Percentiles rank a stretch among this genome's conserved stretches.
Conservation (phyloP, 2,329 filamentous ascomycete genomes). For the Fusarium odoratissimum region DNA sequence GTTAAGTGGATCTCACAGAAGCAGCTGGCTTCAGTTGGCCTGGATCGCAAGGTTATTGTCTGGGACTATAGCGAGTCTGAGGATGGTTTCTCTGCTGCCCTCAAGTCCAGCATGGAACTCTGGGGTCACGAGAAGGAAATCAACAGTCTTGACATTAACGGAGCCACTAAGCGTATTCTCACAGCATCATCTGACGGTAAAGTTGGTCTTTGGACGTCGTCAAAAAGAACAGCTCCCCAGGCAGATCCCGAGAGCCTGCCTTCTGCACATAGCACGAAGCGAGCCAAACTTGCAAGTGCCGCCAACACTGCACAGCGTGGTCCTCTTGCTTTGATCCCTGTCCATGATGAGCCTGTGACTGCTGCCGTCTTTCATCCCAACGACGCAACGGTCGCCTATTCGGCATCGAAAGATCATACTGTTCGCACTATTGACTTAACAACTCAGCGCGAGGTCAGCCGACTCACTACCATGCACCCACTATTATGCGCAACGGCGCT, state of each 20-base stretch:
- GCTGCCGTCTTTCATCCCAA: slow-evolving; percentile 86
- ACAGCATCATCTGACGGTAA: slow-evolving; percentile 86
- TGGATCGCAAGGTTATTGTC: slow-evolving; percentile 86
- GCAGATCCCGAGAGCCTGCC: slow-evolving; percentile 78
- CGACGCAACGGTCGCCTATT: slow-evolving; percentile 91
- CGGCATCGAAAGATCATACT: slow-evolving; percentile 89
- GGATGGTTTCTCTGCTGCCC: slow-evolving; percentile 67
- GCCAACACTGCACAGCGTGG: slow-evolving; percentile 75
- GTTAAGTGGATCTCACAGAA: slow-evolving; percentile 83
- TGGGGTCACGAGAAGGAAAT: slow-evolving; percentile 84
- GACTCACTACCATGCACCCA: slow-evolving; percentile 84
- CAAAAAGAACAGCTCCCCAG: slow-evolving; percentile 78
- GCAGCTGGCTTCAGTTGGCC: slow-evolving; percentile 83
- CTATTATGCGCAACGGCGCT: slow-evolving; percentile 84
- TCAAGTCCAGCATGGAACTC: slow-evolving; percentile 82
- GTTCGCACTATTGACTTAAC: slow-evolving; percentile 92
- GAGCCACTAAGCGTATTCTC: slow-evolving; percentile 79
- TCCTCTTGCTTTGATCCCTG: slow-evolving; percentile 77
- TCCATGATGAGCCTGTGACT: slow-evolving; percentile 80
- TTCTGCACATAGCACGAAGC: slow-evolving; percentile 76
- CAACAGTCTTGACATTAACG: slow-evolving; percentile 79
- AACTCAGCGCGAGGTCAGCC: slow-evolving; percentile 81
- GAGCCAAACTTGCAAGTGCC: slow-evolving; percentile 71
- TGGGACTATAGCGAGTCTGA: slow-evolving; percentile 86
- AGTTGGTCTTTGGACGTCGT: slow-evolving; percentile 89